phyloP scores from a whole-genome alignment of 768 basidiomycete species.

The Calocybe cyanea region DNA sequence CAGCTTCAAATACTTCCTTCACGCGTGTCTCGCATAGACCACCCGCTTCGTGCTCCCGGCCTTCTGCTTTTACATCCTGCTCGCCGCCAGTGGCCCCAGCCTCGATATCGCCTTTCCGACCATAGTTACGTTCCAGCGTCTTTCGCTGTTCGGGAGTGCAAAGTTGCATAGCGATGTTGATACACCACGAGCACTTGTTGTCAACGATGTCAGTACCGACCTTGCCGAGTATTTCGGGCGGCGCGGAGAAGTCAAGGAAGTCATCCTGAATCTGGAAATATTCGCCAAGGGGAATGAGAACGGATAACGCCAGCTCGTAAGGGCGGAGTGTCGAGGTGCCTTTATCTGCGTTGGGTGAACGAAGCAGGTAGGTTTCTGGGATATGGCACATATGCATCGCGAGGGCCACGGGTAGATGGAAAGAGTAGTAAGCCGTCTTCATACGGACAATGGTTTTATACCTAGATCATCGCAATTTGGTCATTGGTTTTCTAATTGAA shows the following conservation, averaged over 20 bases:
- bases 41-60: conserved; percentile 31
- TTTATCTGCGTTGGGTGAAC: conserved; percentile 2
- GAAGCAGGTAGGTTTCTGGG: conserved; percentile 42
- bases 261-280: conserved; percentile 99
- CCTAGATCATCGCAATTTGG: conserved; percentile 33
- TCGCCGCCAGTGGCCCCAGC: conserved; percentile 12
- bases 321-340: conserved; percentile 35
- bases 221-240: conserved; percentile 90
- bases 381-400: conserved; percentile 78
- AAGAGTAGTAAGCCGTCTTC: conserved; percentile 97
- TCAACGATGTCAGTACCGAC: conserved; percentile 97
- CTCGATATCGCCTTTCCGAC: conserved; percentile 31
- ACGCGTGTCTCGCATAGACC: conserved; percentile 44
- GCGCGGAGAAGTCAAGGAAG: conserved; percentile 90
- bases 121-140: conserved; percentile 51
- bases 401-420: conserved; percentile 96
- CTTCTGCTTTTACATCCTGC: conserved; percentile 14
- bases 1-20: conserved; percentile 64
- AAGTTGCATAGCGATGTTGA: conserved; percentile 75
- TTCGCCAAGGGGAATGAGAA: conserved; percentile 89
- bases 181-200: conserved; percentile 97
- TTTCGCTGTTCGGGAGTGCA: conserved; percentile 51
- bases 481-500: neutral
- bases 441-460: conserved; percentile 90
- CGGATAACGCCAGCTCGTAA: conserved; percentile 70